Percentiles rank a stretch among this genome's conserved stretches.
These are phyloP conservation scores for Brassica napus DNA, from an alignment of 345 rosid species.

Conservation along the genomic window DNA sequence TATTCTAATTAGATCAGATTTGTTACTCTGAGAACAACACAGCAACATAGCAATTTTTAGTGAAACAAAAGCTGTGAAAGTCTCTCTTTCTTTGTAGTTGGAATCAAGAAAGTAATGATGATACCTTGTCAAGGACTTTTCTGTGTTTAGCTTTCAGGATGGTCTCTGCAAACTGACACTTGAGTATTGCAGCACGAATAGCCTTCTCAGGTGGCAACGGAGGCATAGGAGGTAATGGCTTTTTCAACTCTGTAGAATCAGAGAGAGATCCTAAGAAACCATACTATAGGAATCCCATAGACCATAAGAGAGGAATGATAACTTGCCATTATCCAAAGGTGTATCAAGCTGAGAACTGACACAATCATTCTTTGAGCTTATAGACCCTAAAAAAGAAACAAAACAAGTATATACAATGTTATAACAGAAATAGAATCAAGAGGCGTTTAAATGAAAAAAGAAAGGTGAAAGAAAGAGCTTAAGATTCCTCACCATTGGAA, in stretches of 20 bases:
- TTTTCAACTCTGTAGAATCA: constrained; percentile 48
- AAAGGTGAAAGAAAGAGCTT: background rate
- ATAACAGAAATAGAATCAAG: background rate
- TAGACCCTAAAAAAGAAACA: constrained; percentile 51
- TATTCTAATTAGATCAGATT: constrained; percentile 58
- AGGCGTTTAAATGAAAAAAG: background rate
- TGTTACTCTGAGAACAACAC: constrained; percentile 51
- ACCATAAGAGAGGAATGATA: background rate
- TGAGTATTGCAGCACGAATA: constrained; percentile 78
- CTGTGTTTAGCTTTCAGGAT: constrained; percentile 70
- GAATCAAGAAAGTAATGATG: constrained; percentile 33
- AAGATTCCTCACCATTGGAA: constrained; percentile 66
- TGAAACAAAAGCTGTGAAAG: background rate
- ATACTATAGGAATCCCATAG: constrained; percentile 3
- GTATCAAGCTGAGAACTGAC: constrained; percentile 48
- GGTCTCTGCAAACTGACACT: constrained; percentile 71
- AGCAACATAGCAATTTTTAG: background rate
- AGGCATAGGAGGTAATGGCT: constrained; percentile 44
- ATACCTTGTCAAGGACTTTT: constrained; percentile 64
- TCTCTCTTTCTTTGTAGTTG: background rate
- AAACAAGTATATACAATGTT: background rate
- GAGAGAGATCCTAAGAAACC: background rate
- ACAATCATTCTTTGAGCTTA: constrained; percentile 63
- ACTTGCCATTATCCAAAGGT: constrained; percentile 56
- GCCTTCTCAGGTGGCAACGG: constrained; percentile 75